Percentiles rank a stretch among this genome's conserved stretches.
These are phyloP conservation scores for Trichoderma aggressivum DNA, from an alignment of 2,329 filamentous ascomycete genomes.

Conservation along the genomic window DNA sequence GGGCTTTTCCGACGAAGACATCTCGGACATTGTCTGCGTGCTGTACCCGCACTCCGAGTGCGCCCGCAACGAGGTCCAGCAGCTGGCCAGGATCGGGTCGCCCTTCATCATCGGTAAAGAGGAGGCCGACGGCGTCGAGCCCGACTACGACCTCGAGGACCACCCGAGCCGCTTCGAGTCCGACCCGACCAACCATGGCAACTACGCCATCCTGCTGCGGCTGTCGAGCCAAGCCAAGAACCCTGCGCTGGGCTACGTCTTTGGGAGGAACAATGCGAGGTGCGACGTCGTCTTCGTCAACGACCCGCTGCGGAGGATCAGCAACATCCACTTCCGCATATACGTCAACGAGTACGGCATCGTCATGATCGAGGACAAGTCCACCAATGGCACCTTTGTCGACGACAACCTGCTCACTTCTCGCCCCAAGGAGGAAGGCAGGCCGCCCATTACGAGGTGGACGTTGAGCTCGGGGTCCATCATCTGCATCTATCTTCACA, in stretches of 20 bases:
- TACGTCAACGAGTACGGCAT: slow-evolving; percentile 82
- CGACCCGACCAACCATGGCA: slow-evolving; percentile 39
- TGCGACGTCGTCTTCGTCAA: slow-evolving; percentile 71
- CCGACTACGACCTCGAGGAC: slow-evolving; percentile 52
- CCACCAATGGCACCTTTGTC: slow-evolving; percentile 92
- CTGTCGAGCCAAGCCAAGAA: slow-evolving; percentile 72
- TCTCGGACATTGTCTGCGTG: slow-evolving; percentile 85
- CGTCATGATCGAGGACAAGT: slow-evolving; percentile 89
- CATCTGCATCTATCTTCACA: slow-evolving; percentile 63
- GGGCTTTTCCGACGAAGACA: slow-evolving; percentile 75
- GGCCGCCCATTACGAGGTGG: slow-evolving; percentile 40
- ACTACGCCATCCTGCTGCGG: slow-evolving; percentile 72
- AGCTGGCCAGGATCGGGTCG: slow-evolving; percentile 46
- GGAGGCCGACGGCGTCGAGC: slow-evolving; percentile 48
- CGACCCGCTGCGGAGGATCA: slow-evolving; percentile 70
- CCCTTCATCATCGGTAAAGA: slow-evolving; percentile 50
- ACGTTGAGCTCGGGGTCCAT: slow-evolving; percentile 71
- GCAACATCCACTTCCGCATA: slow-evolving; percentile 95
- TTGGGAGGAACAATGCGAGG: slow-evolving; percentile 69
- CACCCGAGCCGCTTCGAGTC: slow-evolving; percentile 45
- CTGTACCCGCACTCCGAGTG: slow-evolving; percentile 73
- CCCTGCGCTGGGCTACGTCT: slow-evolving; percentile 71
- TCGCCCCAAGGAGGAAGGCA: slow-evolving; percentile 33
- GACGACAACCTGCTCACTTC: slow-evolving; percentile 64
- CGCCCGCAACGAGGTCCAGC: slow-evolving; percentile 66